These are phyloP conservation scores for Trypanosoma melophagium DNA, from an alignment of 208 protist genomes.

Conservation along the genomic window DNA sequence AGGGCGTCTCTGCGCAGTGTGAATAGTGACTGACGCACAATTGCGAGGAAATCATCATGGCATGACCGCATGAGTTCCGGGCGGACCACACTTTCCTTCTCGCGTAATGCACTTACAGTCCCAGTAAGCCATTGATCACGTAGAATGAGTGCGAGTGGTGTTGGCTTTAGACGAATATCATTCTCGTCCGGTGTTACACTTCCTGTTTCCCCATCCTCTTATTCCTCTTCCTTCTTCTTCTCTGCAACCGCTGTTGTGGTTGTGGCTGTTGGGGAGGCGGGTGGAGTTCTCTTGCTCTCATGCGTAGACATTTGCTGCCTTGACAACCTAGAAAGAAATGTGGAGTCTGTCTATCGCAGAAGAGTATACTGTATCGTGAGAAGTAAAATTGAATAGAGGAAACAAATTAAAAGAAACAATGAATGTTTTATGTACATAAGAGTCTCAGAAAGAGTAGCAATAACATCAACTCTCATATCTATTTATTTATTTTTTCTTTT, in stretches of 20 bases:
- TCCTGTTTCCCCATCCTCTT: neutral
- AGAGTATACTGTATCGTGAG: neutral
- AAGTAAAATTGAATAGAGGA: neutral
- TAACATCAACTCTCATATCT: neutral
- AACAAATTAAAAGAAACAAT: neutral
- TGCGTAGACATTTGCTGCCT: no score
- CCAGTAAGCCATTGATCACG: slow-evolving; percentile 5
- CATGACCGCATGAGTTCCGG: slow-evolving; percentile 7
- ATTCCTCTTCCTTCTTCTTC: neutral
- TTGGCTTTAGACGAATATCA: slow-evolving; percentile 18
- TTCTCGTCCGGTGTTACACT: slow-evolving; percentile 8
- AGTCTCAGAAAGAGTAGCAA: neutral
- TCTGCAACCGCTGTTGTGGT: neutral
- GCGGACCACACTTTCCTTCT: slow-evolving; percentile 12
- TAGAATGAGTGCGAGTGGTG: slow-evolving; percentile 9
- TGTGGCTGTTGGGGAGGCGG: neutral
- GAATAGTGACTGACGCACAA: slow-evolving; percentile 13
- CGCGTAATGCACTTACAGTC: slow-evolving; percentile 1
- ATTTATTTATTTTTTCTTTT: neutral
- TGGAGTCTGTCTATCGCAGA: neutral
- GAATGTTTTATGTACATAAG: no score
- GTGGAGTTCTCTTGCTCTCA: neutral
- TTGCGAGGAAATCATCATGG: slow-evolving; percentile 12
- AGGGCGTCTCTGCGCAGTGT: neutral
- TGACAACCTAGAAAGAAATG: no score